Percentiles rank a stretch among this genome's conserved stretches.
phyloP scores from a whole-genome alignment of 495 filamentous ascomycete species.

The Penicillium cinerascens region DNA sequence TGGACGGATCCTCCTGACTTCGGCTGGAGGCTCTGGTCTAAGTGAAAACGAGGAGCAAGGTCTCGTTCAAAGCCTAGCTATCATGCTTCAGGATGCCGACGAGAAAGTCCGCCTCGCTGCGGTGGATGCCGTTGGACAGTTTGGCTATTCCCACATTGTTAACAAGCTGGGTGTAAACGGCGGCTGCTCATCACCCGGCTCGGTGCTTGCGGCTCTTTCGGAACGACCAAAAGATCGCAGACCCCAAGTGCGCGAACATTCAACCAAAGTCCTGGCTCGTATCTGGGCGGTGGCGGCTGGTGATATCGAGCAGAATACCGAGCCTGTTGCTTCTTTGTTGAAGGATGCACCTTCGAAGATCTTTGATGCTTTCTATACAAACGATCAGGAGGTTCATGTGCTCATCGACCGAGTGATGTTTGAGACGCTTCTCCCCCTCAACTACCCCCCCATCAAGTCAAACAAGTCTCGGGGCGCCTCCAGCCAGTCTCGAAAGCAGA shows the following conservation, averaged over 20 bases:
- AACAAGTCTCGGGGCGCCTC: slow-evolving; percentile 58
- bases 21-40: slow-evolving; percentile 80
- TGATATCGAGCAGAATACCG: slow-evolving; percentile 80
- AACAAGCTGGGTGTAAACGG: slow-evolving; percentile 73
- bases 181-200: slow-evolving; percentile 63
- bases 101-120: slow-evolving; percentile 88
- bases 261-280: slow-evolving; percentile 75
- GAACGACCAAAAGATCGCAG: slow-evolving; percentile 88
- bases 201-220: slow-evolving; percentile 72
- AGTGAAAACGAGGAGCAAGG: slow-evolving; percentile 69
- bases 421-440: slow-evolving; percentile 79
- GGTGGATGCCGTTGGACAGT: slow-evolving; percentile 72
- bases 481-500: slow-evolving; percentile 58
- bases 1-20: slow-evolving; percentile 79
- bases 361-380: slow-evolving; percentile 84
- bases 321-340: slow-evolving; percentile 65
- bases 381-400: slow-evolving; percentile 80
- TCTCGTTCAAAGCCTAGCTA: slow-evolving; percentile 68
- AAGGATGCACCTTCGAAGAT: slow-evolving; percentile 81
- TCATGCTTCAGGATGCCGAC: slow-evolving; percentile 82
- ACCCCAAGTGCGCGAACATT: slow-evolving; percentile 74
- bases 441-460: slow-evolving; percentile 75
- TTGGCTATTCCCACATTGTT: slow-evolving; percentile 74
- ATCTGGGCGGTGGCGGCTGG: slow-evolving; percentile 90
- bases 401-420: slow-evolving; percentile 82